phyloP scores from a whole-genome alignment of 2,329 filamentous ascomycete species.

The Trichoderma sp. region DNA sequence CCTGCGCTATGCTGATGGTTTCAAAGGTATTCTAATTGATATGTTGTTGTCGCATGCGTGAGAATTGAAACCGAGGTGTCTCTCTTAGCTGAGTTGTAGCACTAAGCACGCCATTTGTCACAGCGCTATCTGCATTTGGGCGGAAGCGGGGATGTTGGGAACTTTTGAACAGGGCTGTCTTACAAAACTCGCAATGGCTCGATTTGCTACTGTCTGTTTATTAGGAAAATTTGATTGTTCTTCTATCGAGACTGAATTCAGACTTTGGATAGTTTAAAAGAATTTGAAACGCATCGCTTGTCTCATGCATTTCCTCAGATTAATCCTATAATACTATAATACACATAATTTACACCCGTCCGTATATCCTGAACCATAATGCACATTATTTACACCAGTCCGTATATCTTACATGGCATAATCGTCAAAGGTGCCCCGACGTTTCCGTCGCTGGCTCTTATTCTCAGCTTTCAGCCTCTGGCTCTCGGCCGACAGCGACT shows the following conservation, averaged over 20 bases:
- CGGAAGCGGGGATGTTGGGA: neutral
- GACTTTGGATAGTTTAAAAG: too few species aligned
- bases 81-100: neutral
- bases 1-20: neutral
- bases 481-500: constrained; percentile 17
- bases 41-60: neutral
- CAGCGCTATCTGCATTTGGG: neutral
- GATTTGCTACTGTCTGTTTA: neutral
- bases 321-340: neutral
- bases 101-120: neutral
- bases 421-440: neutral
- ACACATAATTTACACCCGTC: neutral
- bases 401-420: neutral
- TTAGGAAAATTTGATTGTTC: too few species aligned
- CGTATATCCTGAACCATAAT: neutral
- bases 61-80: neutral
- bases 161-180: neutral
- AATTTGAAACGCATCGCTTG: neutral
- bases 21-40: neutral
- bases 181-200: neutral
- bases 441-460: neutral
- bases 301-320: neutral
- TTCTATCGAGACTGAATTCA: neutral
- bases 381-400: neutral
- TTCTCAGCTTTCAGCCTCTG: neutral